Percentiles rank a stretch among this genome's conserved stretches.
These are phyloP conservation scores for Chaetomium sp. DNA, from an alignment of 2,329 filamentous ascomycete genomes.

Conservation along the genomic window DNA sequence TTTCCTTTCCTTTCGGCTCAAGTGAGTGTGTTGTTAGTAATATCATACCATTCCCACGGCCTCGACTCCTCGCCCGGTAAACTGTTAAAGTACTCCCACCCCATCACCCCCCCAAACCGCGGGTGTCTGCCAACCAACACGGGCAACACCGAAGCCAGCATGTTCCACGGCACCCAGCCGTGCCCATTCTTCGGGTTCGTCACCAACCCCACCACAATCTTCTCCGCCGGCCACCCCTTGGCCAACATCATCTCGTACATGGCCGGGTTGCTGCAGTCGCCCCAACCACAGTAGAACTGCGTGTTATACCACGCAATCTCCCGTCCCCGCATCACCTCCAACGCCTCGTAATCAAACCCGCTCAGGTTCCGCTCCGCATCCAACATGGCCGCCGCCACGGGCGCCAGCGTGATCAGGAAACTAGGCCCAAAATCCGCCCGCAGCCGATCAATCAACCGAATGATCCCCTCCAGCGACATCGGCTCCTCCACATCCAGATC, in stretches of 20 bases:
- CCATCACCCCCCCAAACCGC: conserved; percentile 72
- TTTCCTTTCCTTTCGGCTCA: too few species aligned
- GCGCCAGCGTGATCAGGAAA: conserved; percentile 72
- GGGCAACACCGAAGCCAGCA: conserved; percentile 51
- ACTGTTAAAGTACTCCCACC: conserved; percentile 81
- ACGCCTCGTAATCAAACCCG: conserved; percentile 66
- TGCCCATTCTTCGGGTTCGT: conserved; percentile 66
- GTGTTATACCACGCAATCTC: conserved; percentile 75
- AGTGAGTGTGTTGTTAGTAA: too few species aligned
- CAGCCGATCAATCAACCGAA: conserved; percentile 57
- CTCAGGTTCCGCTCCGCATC: conserved; percentile 58
- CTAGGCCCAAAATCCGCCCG: conserved; percentile 56
- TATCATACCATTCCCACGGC: conserved; percentile 57
- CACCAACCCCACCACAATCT: conserved; percentile 67
- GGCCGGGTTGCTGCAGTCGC: conserved; percentile 49
- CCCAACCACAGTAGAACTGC: conserved; percentile 83
- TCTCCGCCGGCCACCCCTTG: conserved; percentile 59
- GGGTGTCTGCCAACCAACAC: conserved; percentile 52
- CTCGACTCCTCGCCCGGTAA: conserved; percentile 50
- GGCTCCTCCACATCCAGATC: conserved; percentile 71
- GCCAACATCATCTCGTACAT: conserved; percentile 42
- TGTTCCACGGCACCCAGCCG: conserved; percentile 56
- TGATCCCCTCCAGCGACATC: conserved; percentile 57
- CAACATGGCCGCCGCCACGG: conserved; percentile 67
- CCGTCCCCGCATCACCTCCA: conserved; percentile 57